Evolutionary conservation across 73 alveolate species (phyloP), one percentile per base, ranked within the genome.

Genomic region (Paramecium sexaurelia): DNA sequence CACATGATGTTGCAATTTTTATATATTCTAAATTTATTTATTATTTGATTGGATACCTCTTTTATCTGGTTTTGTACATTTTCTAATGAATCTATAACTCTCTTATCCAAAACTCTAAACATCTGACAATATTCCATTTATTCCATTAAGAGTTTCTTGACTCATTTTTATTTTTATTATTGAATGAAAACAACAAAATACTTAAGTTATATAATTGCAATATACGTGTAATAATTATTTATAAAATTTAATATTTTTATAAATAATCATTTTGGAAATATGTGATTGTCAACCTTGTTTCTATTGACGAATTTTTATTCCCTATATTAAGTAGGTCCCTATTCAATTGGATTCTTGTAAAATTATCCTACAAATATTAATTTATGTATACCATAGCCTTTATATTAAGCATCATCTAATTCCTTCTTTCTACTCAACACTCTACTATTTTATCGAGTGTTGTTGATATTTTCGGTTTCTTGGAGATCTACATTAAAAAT

Each of bases 31-130:
- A 71, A 7, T 40, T 86, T 7, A 41, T 17, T n/a, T 55, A 67
- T 13, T 35, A 36, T 7, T 55, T 9, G 17, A n/a, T n/a, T 40
- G 4, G n/a, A 41, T 92, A 95, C 98, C 98, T 87, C 95, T 95
- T 57, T 88, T 95, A 91, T 96, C 96, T 66, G 98, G 98, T 93
- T 96, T 96, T 45, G 96, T 92, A 61, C 98, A 96, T 85, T 92
- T 96, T 90, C 95, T 95, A 68, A 96, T 43, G 94, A 96, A 96
- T 67, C 93, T 93, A 22, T 67, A 83, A 10, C 94, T 61, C 55
- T 96, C 98, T 39, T 92, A 85, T 83, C 94, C 92, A 92, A 96
- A 96, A 78, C 85, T 93, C 75, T 94, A 27, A 2, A 94, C 92
- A 33, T 61, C 85, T 27, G 43, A 24, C 45, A 88, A 83, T 13